Evolutionary conservation across 2,329 filamentous ascomycete genomes (phyloP), one percentile per base, ranked within the genome.

Genomic region (Pseudogymnoascus sp.): DNA sequence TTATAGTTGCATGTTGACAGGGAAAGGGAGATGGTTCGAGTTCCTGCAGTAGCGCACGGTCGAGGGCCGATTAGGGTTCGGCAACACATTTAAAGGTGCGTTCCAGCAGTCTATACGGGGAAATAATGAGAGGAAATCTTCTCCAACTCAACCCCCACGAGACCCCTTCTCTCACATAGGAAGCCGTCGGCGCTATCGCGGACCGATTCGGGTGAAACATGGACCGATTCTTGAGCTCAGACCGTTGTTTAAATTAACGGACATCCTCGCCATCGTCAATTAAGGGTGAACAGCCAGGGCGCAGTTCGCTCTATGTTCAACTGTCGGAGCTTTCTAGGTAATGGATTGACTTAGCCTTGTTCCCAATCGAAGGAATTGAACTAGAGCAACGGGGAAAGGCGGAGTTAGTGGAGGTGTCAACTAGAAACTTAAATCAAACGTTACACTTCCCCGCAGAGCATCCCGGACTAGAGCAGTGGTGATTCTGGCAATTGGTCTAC

Each of bases 31-130:
- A 52, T 30, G 23, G 41, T 12, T 52, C 23, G 23, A 30, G 41
- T 52, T 30, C 23, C 41, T 52, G 41, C 41, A 52, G 41, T 52
- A 52, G 41, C 41, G 41, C 41, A 48, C 23, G 41, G 41, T 48
- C 13, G 39, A 48, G 41, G 41, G 41, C 41, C 41, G 41, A 52
- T 52, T 30, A 52, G 41, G 7, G 41, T 52, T 52, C 41, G 41
- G 41, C 23, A 52, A 23, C 18, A 52, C 41, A 10, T 3, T 52
- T 48, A 18, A 52, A 30, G 23, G 23, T 28, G 41, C 7, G n/a
- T 52, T 30, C 23, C 41, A 52, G 4, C 23, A 52, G 41, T 30
- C 23, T 52, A 26, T 10, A 52, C 41, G 12, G 9, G 41, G 41
- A n/a, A 48, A 28, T 48, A 48, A 28, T 48, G 4, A 18, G 26